Evolutionary conservation across 2,329 filamentous ascomycete species (phyloP), one percentile per base, ranked within the genome.

Genomic region (Exophiala xenobiotica): DNA sequence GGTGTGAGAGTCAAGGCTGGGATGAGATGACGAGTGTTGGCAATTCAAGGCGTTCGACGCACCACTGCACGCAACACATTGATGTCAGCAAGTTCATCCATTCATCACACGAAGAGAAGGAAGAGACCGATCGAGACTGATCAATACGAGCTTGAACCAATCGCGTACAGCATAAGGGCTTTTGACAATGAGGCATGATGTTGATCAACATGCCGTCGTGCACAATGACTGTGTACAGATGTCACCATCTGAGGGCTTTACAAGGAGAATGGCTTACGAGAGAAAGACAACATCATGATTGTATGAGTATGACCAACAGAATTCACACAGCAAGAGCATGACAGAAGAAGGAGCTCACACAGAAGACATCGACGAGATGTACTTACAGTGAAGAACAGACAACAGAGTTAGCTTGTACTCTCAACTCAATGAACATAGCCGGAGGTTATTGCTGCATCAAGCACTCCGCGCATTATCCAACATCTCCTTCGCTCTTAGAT

Each of bases 401-500:
- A 40, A 23, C 38, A 40, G 38, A 12, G 6, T 40, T 40, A 40
- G 38, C 38, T n/a, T 24, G 14, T 39, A 18, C 26, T 4, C 6
- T 20, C 26, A 44, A 41, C 39, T n/a, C 31, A 35, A 35, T 35
- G 31, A 35, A 45, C 12, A 45, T 23, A 51, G 48, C 48, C 23
- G 41, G 41, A 51, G 37, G 7, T 9, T 19, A 45, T 27, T 39
- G 48, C 48, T 46, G 26, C 24, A 51, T 56, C 50, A 53, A 47
- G 43, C 56, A 33, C 48, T 49, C 39, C 57, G 48, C 23, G 57
- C 57, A 33, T 46, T 56, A 16, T 52, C 51, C 45, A 62, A 39
- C n/a, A 57, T 49, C 35, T 58, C 49, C 49, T 57, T 54, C 22
- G 52, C 53, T 42, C 33, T 51, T 24, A 62, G 35, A 11, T 57